A percentile compares a stretch with the other conserved stretches of the same genome.
Evolutionary conservation across 345 rosid species (phyloP).

Genomic region (Stellera chamaejasme): DNA sequence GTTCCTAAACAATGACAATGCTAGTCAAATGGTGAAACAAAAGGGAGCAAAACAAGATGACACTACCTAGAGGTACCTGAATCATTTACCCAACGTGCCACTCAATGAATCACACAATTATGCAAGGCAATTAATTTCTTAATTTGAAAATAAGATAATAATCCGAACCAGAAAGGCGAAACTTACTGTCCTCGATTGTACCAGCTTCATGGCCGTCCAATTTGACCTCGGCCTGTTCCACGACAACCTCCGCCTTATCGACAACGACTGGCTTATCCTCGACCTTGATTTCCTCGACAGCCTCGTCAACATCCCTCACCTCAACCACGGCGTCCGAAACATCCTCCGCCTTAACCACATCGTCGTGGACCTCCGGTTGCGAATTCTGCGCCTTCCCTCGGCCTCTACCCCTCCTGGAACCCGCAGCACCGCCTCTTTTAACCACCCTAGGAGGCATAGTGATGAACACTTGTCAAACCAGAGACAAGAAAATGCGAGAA

Average conservation of each 20-base stretch:
- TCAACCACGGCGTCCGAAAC: slow-evolving; percentile 17
- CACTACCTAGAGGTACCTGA: too few species aligned
- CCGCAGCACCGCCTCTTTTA: slow-evolving; percentile 61
- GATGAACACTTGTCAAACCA: background rate
- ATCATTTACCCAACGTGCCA: too few species aligned
- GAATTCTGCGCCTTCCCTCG: slow-evolving; percentile 43
- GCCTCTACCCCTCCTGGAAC: slow-evolving; percentile 44
- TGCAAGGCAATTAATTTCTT: slow-evolving; percentile 5
- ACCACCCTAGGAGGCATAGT: slow-evolving; percentile 69
- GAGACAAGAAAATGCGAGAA: background rate
- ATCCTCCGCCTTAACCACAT: slow-evolving; percentile 24
- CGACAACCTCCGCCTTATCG: slow-evolving; percentile 7
- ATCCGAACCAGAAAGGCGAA: background rate
- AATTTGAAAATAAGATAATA: background rate
- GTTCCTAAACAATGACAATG: too few species aligned
- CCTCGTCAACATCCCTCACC: slow-evolving; percentile 19
- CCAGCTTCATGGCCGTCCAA: slow-evolving; percentile 18
- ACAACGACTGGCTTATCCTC: slow-evolving; percentile 13
- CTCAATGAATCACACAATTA: too few species aligned
- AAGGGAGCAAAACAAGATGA: too few species aligned
- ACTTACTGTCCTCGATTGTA: slow-evolving; percentile 36
- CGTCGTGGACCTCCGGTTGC: slow-evolving; percentile 28
- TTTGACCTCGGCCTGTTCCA: slow-evolving; percentile 14
- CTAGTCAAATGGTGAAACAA: too few species aligned
- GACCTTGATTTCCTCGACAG: slow-evolving; percentile 11